Conservation (phyloP, 148 eudicot genomes). For the Chenopodium berlandieri region DNA sequence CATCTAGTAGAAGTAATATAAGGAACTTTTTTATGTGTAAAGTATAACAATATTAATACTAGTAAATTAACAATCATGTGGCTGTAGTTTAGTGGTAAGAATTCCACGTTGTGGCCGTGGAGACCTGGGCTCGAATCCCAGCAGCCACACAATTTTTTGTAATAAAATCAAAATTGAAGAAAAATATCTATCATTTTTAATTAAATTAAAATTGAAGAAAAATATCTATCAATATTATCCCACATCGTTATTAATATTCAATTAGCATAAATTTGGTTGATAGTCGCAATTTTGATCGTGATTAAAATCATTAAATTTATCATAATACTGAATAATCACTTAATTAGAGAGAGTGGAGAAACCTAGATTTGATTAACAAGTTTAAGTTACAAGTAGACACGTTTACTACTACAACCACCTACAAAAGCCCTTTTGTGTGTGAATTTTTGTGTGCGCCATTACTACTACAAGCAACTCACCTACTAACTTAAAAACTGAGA, state of each 20-base stretch:
- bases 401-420: neutral
- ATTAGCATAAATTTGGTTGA: no score
- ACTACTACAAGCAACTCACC: neutral
- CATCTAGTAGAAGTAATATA: no score
- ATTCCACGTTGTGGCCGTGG: slow-evolving; percentile 4
- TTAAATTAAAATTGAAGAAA: no score
- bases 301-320: no score
- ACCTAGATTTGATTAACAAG: neutral
- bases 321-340: neutral
- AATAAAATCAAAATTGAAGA: neutral
- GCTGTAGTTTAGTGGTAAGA: slow-evolving; percentile 1
- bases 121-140: slow-evolving; percentile 18
- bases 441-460: no score
- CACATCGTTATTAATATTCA: no score
- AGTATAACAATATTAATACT: no score
- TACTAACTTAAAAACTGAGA: neutral
- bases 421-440: neutral
- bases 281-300: no score
- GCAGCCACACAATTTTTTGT: neutral
- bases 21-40: no score
- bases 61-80: neutral
- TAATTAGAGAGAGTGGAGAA: neutral
- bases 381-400: neutral
- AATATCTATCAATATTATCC: no score
- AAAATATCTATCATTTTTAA: no score